These are phyloP conservation scores for Paramyrothecium roridum DNA, from an alignment of 2,329 filamentous ascomycete genomes.

Conservation along the genomic window DNA sequence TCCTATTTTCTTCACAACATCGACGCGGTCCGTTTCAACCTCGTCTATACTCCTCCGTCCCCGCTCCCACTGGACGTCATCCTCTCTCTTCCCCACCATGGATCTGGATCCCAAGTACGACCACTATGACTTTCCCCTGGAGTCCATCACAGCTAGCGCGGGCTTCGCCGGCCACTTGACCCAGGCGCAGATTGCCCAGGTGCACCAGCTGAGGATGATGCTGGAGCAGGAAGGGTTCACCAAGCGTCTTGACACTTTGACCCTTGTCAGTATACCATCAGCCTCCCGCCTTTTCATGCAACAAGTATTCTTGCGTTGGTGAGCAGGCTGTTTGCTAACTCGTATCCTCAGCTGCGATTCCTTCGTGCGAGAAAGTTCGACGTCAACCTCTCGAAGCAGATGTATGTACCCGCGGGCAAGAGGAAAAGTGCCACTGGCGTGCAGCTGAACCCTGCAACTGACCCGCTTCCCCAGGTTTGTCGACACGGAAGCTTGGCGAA, in stretches of 20 bases:
- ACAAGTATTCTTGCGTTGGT: background rate
- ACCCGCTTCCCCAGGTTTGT: constrained; percentile 65
- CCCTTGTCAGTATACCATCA: constrained; percentile 59
- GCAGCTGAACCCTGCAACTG: background rate
- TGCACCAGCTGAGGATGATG: constrained; percentile 78
- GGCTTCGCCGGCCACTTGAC: constrained; percentile 90
- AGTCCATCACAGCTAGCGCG: constrained; percentile 62
- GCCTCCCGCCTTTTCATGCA: background rate
- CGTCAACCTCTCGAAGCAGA: constrained; percentile 76
- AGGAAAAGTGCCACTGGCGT: background rate
- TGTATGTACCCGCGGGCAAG: constrained; percentile 51
- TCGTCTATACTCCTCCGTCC: constrained; percentile 7
- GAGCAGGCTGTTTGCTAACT: constrained; percentile 5
- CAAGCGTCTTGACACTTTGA: constrained; percentile 86
- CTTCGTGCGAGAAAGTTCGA: constrained; percentile 94
- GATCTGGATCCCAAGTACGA: constrained; percentile 85
- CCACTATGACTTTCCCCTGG: constrained; percentile 88
- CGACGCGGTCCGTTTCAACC: background rate
- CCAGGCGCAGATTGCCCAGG: constrained; percentile 81
- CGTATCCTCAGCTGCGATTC: constrained; percentile 67
- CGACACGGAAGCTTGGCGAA: constrained; percentile 87
- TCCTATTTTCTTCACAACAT: constrained; percentile 4
- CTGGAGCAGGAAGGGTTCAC: constrained; percentile 82
- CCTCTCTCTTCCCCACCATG: constrained; percentile 32
- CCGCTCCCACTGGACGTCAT: constrained; percentile 6